Evolutionary conservation across 176 grass and related monocot genomes (phyloP), one percentile per base, ranked within the genome.

Genomic region (Aechmea fasciata): DNA sequence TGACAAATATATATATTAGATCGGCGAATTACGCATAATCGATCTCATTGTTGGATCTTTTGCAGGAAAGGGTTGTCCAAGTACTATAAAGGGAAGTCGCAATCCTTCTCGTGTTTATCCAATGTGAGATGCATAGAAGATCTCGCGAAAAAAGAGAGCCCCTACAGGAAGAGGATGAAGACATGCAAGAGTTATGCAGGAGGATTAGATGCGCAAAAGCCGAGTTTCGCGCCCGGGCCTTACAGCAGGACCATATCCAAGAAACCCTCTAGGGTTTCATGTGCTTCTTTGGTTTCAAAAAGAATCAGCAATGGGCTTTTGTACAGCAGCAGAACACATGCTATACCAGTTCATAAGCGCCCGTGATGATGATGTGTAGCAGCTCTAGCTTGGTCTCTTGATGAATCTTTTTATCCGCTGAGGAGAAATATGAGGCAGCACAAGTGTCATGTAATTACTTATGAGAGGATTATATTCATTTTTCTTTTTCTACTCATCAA

Each of bases 91-190:
- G 88, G 88, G 3, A 87, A 91, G 79, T 84, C 84, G 7, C 84
- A 84, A 67, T 91, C 88, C 64, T 91, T 84, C 61, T 84, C 81
- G 53, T 84, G 77, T 7, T 68, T 91, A 57, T 76, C 78, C 12
- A 69, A 63, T 51, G 84, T 49, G 22, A 79, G 67, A 69, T 73
- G 65, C 68, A 51, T 79, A 66, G 75, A 91, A 66, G 78, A 91
- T 48, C 81, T 91, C 53, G 78, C 81, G 11, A 91, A 91, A 61
- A 78, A 84, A 73, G 75, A 63, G 65, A 63, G 7, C 62, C 71
- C 88, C 10, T 91, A 68, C 69, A 82, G 15, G 65, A 87, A 69
- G 69, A 92, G 82, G 82, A 87, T 89, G 70, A 96, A 92, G 82
- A 66, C 82, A 61, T 79, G 86, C 49, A 87, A 77, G 65, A 89